A percentile compares a stretch with the other conserved stretches of the same genome.
Evolutionary conservation across 768 basidiomycete genomes (phyloP).

Genomic region (Aureoboletus auriporus): DNA sequence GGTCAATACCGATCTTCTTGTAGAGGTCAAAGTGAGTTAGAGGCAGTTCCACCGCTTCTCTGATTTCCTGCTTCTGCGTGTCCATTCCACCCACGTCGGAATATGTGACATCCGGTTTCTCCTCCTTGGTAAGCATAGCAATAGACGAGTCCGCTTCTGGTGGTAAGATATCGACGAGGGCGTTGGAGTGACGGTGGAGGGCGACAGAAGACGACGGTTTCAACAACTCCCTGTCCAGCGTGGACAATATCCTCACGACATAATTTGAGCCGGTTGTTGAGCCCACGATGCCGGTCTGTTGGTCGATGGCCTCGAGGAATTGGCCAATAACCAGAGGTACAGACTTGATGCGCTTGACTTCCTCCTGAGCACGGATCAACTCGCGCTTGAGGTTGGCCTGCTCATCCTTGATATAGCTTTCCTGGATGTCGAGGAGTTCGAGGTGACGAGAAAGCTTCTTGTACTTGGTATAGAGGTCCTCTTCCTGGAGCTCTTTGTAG

Average conservation of each 20-base stretch:
- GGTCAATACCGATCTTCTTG: constrained; percentile 99
- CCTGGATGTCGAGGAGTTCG: constrained; percentile 91
- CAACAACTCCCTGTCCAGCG: constrained; percentile 92
- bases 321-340: constrained; percentile 99
- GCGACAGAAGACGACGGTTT: constrained; percentile 98
- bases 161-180: constrained; percentile 95
- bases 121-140: constrained; percentile 88
- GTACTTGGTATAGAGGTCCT: constrained; percentile 96
- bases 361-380: constrained; percentile 97
- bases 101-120: constrained; percentile 93
- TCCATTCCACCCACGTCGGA: constrained; percentile 97
- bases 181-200: constrained; percentile 98
- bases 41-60: constrained; percentile 97
- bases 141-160: constrained; percentile 99
- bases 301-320: constrained; percentile 98
- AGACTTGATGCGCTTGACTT: constrained; percentile 98
- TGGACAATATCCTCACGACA: constrained; percentile 95
- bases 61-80: constrained; percentile 95
- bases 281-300: constrained; percentile 94
- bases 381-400: constrained; percentile 97
- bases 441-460: constrained; percentile 93
- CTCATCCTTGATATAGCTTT: constrained; percentile 98
- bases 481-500: constrained; percentile 79
- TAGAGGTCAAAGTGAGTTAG: constrained; percentile 96
- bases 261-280: constrained; percentile 98